Evolutionary conservation across 495 filamentous ascomycete genomes (phyloP).

Genomic region (Poronia punctata): DNA sequence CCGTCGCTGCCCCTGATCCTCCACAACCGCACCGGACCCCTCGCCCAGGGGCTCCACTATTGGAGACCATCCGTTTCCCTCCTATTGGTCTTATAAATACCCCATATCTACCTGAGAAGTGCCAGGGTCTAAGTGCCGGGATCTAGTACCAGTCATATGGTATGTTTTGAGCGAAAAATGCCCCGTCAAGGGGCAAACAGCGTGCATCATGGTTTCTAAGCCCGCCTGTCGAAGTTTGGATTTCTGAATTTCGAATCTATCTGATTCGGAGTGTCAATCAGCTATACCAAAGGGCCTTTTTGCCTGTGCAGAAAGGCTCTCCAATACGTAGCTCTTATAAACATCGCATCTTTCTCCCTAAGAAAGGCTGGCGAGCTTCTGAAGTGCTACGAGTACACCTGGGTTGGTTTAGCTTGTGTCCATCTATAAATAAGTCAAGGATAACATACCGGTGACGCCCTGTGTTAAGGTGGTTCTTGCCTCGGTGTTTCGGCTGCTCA

Average conservation of each 20-base stretch:
- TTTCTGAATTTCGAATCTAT: neutral
- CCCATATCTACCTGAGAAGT: too few species aligned
- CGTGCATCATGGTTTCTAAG: too few species aligned
- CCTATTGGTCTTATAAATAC: too few species aligned
- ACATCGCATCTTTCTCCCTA: conserved; percentile 14
- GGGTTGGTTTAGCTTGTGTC: conserved; percentile 6
- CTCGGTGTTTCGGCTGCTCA: conserved; percentile 81
- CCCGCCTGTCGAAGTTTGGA: too few species aligned
- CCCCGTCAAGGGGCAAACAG: too few species aligned
- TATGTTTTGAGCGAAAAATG: too few species aligned
- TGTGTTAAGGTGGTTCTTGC: conserved; percentile 78
- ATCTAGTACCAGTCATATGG: too few species aligned
- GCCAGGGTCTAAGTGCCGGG: too few species aligned
- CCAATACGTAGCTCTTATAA: conserved; percentile 1
- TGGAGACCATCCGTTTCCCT: too few species aligned
- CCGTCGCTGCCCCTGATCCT: too few species aligned
- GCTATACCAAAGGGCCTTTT: neutral
- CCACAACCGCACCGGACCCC: too few species aligned
- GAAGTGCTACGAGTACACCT: conserved; percentile 42
- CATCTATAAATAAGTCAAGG: conserved; percentile 4
- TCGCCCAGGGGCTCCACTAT: too few species aligned
- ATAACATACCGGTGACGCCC: conserved; percentile 71
- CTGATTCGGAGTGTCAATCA: neutral
- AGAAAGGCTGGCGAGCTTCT: conserved; percentile 34
- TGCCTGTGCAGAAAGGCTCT: conserved; percentile 4